Percentiles rank a stretch among this genome's conserved stretches.
Conservation (phyloP, 2,329 filamentous ascomycete species). For the Pseudogymnoascus sp. region DNA sequence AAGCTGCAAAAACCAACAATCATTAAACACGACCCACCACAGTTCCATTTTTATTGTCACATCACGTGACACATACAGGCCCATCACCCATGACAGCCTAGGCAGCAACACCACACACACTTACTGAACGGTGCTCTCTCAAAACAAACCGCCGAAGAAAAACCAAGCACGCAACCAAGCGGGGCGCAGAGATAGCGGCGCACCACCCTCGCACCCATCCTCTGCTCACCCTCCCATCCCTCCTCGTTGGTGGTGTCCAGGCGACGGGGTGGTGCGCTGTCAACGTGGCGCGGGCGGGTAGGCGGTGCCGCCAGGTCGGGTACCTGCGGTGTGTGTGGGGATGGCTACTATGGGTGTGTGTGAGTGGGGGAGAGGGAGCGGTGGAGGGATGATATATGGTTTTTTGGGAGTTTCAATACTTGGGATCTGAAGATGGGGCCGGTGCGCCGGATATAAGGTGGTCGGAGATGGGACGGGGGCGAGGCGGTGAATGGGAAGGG, state of each 20-base stretch:
- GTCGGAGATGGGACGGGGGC: slow-evolving; percentile 8
- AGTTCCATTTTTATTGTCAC: too few relatives aligned
- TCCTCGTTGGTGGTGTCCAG: background rate
- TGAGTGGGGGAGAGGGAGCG: slow-evolving; percentile 34
- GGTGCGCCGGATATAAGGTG: slow-evolving; percentile 10
- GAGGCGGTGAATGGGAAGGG: slow-evolving; percentile 16
- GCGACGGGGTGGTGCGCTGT: slow-evolving; percentile 8
- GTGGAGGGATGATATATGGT: slow-evolving; percentile 18
- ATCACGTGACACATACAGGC: too few relatives aligned
- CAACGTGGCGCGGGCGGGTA: slow-evolving; percentile 29
- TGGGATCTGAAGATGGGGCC: background rate
- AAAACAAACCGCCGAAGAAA: background rate
- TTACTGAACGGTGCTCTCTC: background rate
- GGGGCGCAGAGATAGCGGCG: background rate
- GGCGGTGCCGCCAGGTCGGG: slow-evolving; percentile 46
- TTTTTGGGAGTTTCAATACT: slow-evolving; percentile 5
- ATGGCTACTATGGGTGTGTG: slow-evolving; percentile 32
- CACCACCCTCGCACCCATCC: background rate
- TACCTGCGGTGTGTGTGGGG: slow-evolving; percentile 45
- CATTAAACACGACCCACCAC: too few relatives aligned
- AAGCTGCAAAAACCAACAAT: background rate
- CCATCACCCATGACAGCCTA: background rate
- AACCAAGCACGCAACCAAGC: background rate
- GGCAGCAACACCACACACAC: background rate
- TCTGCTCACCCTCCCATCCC: background rate